A percentile compares a stretch with the other conserved stretches of the same genome.
phyloP scores from a whole-genome alignment of 108 stramenopile species.

The Nitzschia sp. region DNA sequence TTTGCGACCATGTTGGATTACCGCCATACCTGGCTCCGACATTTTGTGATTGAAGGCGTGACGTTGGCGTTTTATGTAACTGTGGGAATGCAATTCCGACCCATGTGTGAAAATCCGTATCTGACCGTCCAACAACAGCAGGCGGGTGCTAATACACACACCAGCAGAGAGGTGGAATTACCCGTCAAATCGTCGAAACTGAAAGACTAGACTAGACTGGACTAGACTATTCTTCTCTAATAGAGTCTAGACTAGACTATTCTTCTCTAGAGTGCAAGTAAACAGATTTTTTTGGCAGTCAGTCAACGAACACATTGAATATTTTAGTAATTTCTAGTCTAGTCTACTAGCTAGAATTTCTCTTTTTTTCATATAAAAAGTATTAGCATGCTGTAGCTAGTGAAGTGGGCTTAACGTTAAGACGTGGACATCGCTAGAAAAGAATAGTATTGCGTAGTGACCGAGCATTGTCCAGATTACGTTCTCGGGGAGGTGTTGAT shows the following conservation, averaged over 20 bases:
- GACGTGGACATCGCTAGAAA: too few species aligned
- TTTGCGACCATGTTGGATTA: slow-evolving; percentile 85
- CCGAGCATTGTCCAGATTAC: too few species aligned
- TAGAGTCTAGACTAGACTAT: too few species aligned
- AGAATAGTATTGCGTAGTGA: too few species aligned
- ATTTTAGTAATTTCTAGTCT: too few species aligned
- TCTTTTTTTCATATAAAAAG: too few species aligned
- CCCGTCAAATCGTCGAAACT: slow-evolving; percentile 9
- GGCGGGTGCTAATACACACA: neutral
- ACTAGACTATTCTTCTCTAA: too few species aligned
- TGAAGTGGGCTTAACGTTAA: too few species aligned
- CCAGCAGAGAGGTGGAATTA: slow-evolving; percentile 33
- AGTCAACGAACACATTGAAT: neutral
- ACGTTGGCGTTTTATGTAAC: slow-evolving; percentile 91
- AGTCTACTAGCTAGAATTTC: too few species aligned
- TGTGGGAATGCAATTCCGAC: slow-evolving; percentile 86
- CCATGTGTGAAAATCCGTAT: slow-evolving; percentile 85
- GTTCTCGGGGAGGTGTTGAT: too few species aligned
- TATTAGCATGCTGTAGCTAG: too few species aligned
- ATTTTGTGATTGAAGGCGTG: slow-evolving; percentile 79
- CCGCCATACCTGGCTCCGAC: slow-evolving; percentile 86
- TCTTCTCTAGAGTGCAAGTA: too few species aligned
- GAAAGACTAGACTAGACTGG: slow-evolving; percentile 9
- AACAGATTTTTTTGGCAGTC: neutral
- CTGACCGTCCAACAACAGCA: slow-evolving; percentile 25